Evolutionary conservation across 495 filamentous ascomycete genomes (phyloP), one percentile per base, ranked within the genome.

Genomic region (Podospora sp.): DNA sequence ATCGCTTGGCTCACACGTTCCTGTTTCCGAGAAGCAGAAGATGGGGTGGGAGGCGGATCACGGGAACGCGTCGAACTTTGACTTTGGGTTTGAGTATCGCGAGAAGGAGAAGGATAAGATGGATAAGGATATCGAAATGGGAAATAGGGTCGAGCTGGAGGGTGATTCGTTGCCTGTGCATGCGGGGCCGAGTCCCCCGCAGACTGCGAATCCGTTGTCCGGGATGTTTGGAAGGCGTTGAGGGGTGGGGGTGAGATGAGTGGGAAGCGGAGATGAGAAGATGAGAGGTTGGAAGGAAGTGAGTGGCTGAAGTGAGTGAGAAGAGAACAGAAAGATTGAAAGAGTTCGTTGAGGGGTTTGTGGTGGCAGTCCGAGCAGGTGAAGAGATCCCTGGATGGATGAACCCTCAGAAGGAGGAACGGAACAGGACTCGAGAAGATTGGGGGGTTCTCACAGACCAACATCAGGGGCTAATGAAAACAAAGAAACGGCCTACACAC

Each of bases 41-140:
- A 50, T 74, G 63, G 72, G 71, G 46, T 74, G 62, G 55, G 72
- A 76, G 67, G 71, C 66, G 67, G 72, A 70, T 50, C 74, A 76
- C 22, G 67, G 56, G 24, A 59, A 74, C 20, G 67, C 72, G 27
- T 64, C 69, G 63, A 46, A 12, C 11, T 64, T 76, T 35, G 74
- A 76, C 24, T 72, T 74, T 71, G 70, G 71, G 57, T 72, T 67
- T 46, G 63, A 65, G 51, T 46, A 49, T 7, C 33, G 60, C 5
- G 35, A 50, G 60, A 65, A 65, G 52, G 52, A 58, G 52, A 57
- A 65, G 51, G 33, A 56, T 27, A 51, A 21, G 26, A 59, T 59
- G 57, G 57, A 59, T 4, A 59, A 59, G 26, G 57, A 59, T 59
- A 21, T 59, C 18, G 57, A 29, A 46, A 33, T 24, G 22, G 49